Conservation (phyloP, 371 early-diverging fungal species). For the Mucor lusitanicus region DNA sequence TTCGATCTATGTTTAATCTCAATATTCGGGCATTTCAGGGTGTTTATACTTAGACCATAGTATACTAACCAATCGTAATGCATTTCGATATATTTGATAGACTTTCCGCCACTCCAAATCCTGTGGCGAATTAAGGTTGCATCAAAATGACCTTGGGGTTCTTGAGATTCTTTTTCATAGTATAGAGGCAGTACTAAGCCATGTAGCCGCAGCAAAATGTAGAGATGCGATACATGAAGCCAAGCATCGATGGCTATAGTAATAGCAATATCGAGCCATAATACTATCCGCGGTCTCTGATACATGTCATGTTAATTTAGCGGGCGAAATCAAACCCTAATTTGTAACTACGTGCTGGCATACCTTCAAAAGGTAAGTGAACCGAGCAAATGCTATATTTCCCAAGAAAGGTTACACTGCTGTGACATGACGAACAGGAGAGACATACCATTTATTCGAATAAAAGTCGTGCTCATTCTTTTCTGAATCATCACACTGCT, state of each 20-base stretch:
- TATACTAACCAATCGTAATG: background rate
- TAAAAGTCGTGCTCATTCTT: background rate
- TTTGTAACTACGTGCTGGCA: background rate
- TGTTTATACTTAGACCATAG: background rate
- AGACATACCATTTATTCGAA: background rate
- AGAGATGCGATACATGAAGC: too few relatives aligned
- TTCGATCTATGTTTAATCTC: constrained; percentile 3
- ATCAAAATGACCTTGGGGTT: background rate
- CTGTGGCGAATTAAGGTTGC: constrained; percentile 1
- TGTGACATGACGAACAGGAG: background rate
- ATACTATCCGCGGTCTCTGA: background rate
- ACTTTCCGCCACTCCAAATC: background rate
- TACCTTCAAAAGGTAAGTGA: background rate
- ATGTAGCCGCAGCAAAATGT: background rate
- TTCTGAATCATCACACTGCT: background rate
- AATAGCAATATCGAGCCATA: background rate
- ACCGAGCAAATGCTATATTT: background rate
- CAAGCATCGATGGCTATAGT: too few relatives aligned
- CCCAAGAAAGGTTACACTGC: background rate
- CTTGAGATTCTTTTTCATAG: background rate
- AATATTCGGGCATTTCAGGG: constrained; percentile 8
- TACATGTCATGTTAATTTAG: background rate
- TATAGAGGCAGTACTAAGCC: background rate
- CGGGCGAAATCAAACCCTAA: background rate
- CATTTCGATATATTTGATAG: constrained; percentile 8